Evolutionary conservation across 2,329 filamentous ascomycete species (phyloP).

Genomic region (Ilyonectria robusta): DNA sequence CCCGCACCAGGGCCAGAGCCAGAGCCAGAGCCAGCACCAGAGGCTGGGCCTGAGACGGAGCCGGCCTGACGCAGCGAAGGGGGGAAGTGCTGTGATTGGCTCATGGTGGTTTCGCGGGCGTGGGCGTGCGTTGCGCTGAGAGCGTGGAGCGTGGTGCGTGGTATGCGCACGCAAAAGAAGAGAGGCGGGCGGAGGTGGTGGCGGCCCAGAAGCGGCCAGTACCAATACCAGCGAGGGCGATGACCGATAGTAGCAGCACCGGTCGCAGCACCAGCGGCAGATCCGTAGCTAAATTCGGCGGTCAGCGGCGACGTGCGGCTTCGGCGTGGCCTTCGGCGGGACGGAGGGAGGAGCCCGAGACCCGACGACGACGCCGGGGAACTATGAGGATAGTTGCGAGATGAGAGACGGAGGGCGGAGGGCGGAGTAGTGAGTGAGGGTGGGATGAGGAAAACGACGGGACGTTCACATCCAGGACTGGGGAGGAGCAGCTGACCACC

Average conservation of each 20-base stretch:
- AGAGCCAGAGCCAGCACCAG: conserved; percentile 37
- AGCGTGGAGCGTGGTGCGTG: not conserved
- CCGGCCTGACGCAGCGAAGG: conserved; percentile 47
- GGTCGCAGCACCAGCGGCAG: not conserved
- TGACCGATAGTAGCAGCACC: not conserved
- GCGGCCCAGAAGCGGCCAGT: not conserved
- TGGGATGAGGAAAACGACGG: not conserved
- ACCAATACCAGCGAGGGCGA: not conserved
- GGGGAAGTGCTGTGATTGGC: conserved; percentile 58
- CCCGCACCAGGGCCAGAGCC: conserved; percentile 40
- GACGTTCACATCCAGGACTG: not conserved
- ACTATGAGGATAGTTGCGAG: not conserved
- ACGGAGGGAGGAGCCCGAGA: not conserved
- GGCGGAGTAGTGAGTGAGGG: not conserved
- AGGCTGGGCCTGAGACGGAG: conserved; percentile 40
- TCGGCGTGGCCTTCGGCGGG: not conserved
- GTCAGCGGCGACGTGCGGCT: not conserved
- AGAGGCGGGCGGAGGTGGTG: not conserved
- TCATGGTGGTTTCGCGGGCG: conserved; percentile 49
- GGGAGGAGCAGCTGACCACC: not conserved
- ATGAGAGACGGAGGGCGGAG: not conserved
- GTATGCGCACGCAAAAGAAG: not conserved
- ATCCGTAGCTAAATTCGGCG: not conserved
- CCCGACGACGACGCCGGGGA: not conserved
- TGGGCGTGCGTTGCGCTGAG: not conserved